A percentile compares a stretch with the other conserved stretches of the same genome.
Evolutionary conservation across 2,329 filamentous ascomycete species (phyloP).

Genomic region (Hypoxylon sp.): DNA sequence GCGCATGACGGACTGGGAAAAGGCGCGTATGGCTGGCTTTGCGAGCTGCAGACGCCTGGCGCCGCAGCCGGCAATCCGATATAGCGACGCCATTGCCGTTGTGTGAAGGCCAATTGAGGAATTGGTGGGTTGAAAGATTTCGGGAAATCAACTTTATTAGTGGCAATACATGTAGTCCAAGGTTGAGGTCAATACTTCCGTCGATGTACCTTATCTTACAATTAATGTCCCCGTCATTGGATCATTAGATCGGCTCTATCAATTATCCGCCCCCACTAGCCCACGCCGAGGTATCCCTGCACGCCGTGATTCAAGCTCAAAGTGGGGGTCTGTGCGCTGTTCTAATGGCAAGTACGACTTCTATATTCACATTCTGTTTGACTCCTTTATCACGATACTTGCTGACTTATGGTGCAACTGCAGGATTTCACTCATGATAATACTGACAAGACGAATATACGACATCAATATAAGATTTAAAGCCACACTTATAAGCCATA

Average conservation of each 20-base stretch:
- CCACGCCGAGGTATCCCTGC: not conserved
- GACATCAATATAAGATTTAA: not conserved
- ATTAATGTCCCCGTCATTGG: constrained; percentile 53
- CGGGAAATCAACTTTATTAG: constrained; percentile 25
- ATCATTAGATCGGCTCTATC: constrained; percentile 50
- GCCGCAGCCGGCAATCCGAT: constrained; percentile 79
- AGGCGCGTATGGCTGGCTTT: constrained; percentile 62
- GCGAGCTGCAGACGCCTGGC: constrained; percentile 72
- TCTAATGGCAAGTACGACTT: not conserved
- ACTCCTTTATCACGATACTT: not conserved
- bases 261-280: constrained; percentile 44
- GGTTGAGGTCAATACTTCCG: constrained; percentile 29
- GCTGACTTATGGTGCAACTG: not conserved
- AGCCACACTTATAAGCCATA: not conserved
- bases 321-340: not conserved
- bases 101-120: constrained; percentile 52
- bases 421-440: not conserved
- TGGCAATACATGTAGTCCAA: constrained; percentile 25
- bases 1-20: constrained; percentile 76
- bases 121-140: constrained; percentile 41
- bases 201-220: constrained; percentile 30
- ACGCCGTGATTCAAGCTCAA: constrained; percentile 10
- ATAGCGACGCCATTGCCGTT: constrained; percentile 77
- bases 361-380: not conserved
- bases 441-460: not conserved